A percentile compares a stretch with the other conserved stretches of the same genome.
Evolutionary conservation across 352 stramenopile genomes (phyloP).

Genomic region (Plasmopara halstedii): DNA sequence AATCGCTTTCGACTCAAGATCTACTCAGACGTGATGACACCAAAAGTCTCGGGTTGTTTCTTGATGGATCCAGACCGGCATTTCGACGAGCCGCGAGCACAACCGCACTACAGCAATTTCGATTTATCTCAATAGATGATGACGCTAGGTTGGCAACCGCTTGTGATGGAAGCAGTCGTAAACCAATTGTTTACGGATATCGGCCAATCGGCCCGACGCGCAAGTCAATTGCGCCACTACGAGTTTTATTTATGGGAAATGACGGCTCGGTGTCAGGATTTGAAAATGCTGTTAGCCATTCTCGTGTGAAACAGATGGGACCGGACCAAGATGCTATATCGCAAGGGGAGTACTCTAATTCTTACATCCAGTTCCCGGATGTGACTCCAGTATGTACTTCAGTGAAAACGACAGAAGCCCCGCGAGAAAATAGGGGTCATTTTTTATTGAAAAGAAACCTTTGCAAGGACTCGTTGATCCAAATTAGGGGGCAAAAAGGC

Average conservation of each 20-base stretch:
- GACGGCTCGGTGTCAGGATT: not conserved
- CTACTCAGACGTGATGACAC: constrained; percentile 17
- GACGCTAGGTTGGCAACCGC: constrained; percentile 1
- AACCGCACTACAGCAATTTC: constrained; percentile 35
- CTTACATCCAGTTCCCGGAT: constrained; percentile 59
- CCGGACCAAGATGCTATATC: not conserved
- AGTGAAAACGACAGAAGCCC: constrained; percentile 6
- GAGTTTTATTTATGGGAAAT: constrained; percentile 13
- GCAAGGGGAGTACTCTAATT: constrained; percentile 16
- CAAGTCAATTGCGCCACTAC: constrained; percentile 19
- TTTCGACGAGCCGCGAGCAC: constrained; percentile 29
- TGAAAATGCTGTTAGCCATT: not conserved
- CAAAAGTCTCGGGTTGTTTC: constrained; percentile 19
- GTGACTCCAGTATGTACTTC: constrained; percentile 25
- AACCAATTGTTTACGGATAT: constrained; percentile 29
- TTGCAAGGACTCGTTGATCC: not conserved
- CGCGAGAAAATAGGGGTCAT: constrained; percentile 1
- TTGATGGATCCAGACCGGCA: constrained; percentile 23
- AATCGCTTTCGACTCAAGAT: constrained; percentile 39
- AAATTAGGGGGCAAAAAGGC: constrained; percentile 1
- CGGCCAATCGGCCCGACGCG: constrained; percentile 16
- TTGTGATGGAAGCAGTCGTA: constrained; percentile 1
- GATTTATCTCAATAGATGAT: constrained; percentile 19
- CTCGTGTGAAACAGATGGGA: not conserved
- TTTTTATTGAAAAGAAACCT: constrained; percentile 3